phyloP scores from a whole-genome alignment of 192 early-diverging fungal species.

The Glomus cerebriforme region DNA sequence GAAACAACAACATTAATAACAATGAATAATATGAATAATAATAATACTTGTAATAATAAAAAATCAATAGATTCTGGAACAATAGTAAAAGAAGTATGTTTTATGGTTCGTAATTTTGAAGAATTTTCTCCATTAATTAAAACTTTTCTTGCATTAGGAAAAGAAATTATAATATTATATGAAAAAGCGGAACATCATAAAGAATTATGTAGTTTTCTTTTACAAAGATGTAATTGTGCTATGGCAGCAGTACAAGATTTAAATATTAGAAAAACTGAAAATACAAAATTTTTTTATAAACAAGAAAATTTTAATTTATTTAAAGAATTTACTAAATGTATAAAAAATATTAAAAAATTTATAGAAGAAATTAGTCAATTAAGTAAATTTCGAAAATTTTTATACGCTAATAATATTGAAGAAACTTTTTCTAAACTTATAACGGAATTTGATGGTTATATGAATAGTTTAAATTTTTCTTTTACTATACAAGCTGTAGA shows the following conservation, averaged over 20 bases:
- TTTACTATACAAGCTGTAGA: not conserved
- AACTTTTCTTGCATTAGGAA: not conserved
- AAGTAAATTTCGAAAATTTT: not conserved
- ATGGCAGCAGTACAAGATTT: not conserved
- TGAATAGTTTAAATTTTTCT: not conserved
- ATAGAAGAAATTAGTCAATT: not conserved
- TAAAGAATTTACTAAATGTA: not conserved
- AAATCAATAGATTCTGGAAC: not conserved
- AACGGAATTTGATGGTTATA: not conserved
- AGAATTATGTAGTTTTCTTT: not conserved
- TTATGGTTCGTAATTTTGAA: not conserved
- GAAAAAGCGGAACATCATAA: not conserved
- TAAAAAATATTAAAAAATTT: not conserved
- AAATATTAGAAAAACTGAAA: not conserved
- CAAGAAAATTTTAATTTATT: not conserved
- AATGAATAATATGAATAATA: too few species aligned
- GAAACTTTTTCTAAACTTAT: not conserved
- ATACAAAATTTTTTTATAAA: not conserved
- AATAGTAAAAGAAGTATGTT: not conserved
- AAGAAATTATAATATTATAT: not conserved
- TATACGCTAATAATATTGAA: not conserved
- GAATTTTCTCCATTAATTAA: not conserved
- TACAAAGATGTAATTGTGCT: not conserved
- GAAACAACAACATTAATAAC: too few species aligned
- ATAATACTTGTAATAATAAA: too few species aligned